Base-by-base conservation (phyloP, 2,329 filamentous ascomycete species). In the Fusarium devonianum region DNA sequence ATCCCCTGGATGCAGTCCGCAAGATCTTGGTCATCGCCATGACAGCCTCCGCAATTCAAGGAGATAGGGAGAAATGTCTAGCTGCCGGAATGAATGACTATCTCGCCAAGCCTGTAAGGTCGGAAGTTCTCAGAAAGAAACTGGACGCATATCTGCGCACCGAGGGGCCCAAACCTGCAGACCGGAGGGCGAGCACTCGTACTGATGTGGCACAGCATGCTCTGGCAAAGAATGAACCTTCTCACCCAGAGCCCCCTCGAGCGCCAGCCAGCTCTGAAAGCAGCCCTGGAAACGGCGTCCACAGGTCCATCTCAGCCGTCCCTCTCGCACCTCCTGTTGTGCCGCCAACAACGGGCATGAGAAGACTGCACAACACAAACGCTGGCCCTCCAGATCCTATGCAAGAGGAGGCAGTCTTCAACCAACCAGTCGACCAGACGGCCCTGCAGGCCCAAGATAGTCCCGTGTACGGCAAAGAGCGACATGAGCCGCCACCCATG, bases 11-110 rank as follows among this genome's bases (percentile, higher is more conserved):
- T 25, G 82, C 83, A 7, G 90, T 97, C 9, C 82, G 90, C 41
- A 86, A 90, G 58, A 84, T 95, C 2, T 78, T 97, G n/a, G 89
- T 97, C 37, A 97, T 97, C 63, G 93, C 93, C 44, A 97, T 97
- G 93, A 97, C 93, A 1, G 93, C 93, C 1, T 92, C 88, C 18
- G 93, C 93, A 3, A 97, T 97, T 53, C 89, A 94, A 68, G 93
- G 93, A 13, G 93, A 97, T 68, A 82, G 92, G 36, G 93, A 97
- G 69, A 97, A 96, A 73, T 97, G 93, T 63, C 76, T 97, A n/a
- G 90, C 92, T 38, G 90, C 91, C 1, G 93, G 93, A 33, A 97
- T 97, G 93, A 96, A 97, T 71, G 94, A 97, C 66, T 97, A 97
- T 65, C 82, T 97, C 1, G 92, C 93, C 12, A 97, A 97, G 69